A percentile compares a stretch with the other conserved stretches of the same genome.
Evolutionary conservation across 2,329 filamentous ascomycete species (phyloP).

Genomic region (Talaromyces amestolkiae): DNA sequence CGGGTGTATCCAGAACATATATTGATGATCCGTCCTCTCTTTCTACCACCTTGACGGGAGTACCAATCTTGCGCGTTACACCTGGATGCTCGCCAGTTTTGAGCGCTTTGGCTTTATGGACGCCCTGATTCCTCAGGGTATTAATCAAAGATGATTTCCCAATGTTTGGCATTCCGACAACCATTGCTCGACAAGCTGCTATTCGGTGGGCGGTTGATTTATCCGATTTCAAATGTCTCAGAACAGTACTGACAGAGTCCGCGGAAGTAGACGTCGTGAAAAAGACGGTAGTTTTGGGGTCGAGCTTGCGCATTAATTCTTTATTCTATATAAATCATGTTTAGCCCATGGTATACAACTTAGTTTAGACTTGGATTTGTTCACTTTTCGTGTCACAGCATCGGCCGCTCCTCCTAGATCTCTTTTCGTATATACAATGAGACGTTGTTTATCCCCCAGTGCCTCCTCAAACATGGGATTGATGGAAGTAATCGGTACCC

Average conservation of each 20-base stretch:
- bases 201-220: conserved; percentile 48
- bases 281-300: conserved; percentile 35
- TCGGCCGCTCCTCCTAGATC: conserved; percentile 62
- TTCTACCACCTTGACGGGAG: conserved; percentile 75
- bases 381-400: conserved; percentile 43
- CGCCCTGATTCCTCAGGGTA: conserved; percentile 68
- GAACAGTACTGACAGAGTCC: conserved; percentile 32
- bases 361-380: background rate
- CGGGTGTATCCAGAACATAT: conserved; percentile 87
- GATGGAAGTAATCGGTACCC: conserved; percentile 81
- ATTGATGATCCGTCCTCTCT: conserved; percentile 59
- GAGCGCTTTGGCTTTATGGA: conserved; percentile 67
- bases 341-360: background rate
- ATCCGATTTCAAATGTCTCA: conserved; percentile 34
- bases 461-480: conserved; percentile 85
- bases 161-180: conserved; percentile 97
- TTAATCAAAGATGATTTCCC: conserved; percentile 96
- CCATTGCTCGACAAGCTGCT: conserved; percentile 78
- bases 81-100: conserved; percentile 83
- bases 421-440: conserved; percentile 88
- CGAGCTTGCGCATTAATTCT: conserved; percentile 34
- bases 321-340: conserved; percentile 27
- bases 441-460: conserved; percentile 67
- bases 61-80: conserved; percentile 80
- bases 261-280: conserved; percentile 35